Conservation (phyloP, 768 basidiomycete genomes). For the Calocybe cyanea region DNA sequence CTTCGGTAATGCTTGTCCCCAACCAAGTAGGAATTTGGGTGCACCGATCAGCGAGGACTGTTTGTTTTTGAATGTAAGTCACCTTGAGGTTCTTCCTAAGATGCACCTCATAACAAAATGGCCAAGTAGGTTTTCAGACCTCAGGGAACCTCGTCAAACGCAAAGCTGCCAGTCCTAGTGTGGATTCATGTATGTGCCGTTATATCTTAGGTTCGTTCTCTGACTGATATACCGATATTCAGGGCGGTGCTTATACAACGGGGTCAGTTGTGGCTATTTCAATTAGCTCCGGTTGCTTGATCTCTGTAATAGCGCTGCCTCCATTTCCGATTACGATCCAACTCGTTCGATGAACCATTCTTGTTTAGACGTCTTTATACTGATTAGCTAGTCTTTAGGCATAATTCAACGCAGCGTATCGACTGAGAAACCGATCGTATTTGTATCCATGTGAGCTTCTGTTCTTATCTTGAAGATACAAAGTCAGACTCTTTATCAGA, state of each 20-base stretch:
- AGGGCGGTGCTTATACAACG: conserved; percentile 48
- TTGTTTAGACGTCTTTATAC: background rate
- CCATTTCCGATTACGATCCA: conserved; percentile 38
- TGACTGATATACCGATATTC: background rate
- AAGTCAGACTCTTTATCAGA: conserved; percentile 22
- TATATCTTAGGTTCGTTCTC: conserved; percentile 1
- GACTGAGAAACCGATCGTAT: conserved; percentile 50
- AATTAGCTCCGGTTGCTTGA: background rate
- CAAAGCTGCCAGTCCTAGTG: conserved; percentile 33
- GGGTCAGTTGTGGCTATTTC: conserved; percentile 26
- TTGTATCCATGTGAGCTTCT: conserved; percentile 42
- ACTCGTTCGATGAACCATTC: conserved; percentile 31
- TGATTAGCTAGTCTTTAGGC: conserved; percentile 23
- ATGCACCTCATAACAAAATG: background rate
- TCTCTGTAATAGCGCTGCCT: conserved; percentile 33
- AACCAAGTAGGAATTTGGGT: conserved; percentile 34
- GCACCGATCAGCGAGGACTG: conserved; percentile 52
- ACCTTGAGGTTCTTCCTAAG: background rate
- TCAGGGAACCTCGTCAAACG: conserved; percentile 18
- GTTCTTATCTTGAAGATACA: background rate
- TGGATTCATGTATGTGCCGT: conserved; percentile 32
- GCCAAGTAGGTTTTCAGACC: conserved; percentile 33
- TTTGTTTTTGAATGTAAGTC: conserved; percentile 46
- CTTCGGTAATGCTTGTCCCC: conserved; percentile 58
- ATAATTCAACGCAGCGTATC: conserved; percentile 46